A percentile compares a stretch with the other conserved stretches of the same genome.
phyloP scores from a whole-genome alignment of 352 stramenopile species.

The Porosira glacialis region DNA sequence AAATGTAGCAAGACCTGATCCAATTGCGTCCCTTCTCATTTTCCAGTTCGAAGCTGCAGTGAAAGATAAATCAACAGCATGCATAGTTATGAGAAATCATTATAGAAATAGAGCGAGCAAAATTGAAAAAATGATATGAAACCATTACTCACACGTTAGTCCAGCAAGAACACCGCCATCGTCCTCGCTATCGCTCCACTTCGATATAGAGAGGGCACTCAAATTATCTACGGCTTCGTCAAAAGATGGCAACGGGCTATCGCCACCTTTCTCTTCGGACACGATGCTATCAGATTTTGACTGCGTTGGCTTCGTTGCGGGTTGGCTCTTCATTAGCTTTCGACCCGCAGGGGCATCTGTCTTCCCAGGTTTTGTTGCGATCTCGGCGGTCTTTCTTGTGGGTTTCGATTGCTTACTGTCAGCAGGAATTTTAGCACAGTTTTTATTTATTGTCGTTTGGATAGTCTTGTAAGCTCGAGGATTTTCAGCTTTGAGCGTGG shows the following conservation, averaged over 20 bases:
- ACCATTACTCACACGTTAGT: constrained; percentile 68
- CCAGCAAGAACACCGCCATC: constrained; percentile 68
- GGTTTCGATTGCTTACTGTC: too few species aligned
- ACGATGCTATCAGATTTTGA: constrained; percentile 1
- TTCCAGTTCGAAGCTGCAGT: constrained; percentile 70
- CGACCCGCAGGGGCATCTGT: too few species aligned
- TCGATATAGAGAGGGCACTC: constrained; percentile 52
- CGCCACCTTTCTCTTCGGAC: constrained; percentile 16
- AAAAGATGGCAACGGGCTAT: constrained; percentile 42
- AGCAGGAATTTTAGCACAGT: constrained; percentile 1
- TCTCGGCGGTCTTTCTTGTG: too few species aligned
- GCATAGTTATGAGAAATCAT: neutral
- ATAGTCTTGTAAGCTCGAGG: constrained; percentile 72
- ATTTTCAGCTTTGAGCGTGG: constrained; percentile 57
- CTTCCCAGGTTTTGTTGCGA: too few species aligned
- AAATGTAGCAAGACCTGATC: constrained; percentile 63
- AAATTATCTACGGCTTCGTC: constrained; percentile 65
- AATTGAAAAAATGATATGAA: too few species aligned
- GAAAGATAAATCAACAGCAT: constrained; percentile 1
- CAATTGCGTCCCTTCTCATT: constrained; percentile 59
- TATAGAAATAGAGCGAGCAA: constrained; percentile 11
- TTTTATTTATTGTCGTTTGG: constrained; percentile 21
- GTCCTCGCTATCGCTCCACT: constrained; percentile 67
- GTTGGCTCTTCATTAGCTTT: too few species aligned
- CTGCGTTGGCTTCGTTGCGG: too few species aligned